These are phyloP conservation scores for Arctium lappa DNA, from an alignment of 129 eudicot genomes.

Conservation along the genomic window DNA sequence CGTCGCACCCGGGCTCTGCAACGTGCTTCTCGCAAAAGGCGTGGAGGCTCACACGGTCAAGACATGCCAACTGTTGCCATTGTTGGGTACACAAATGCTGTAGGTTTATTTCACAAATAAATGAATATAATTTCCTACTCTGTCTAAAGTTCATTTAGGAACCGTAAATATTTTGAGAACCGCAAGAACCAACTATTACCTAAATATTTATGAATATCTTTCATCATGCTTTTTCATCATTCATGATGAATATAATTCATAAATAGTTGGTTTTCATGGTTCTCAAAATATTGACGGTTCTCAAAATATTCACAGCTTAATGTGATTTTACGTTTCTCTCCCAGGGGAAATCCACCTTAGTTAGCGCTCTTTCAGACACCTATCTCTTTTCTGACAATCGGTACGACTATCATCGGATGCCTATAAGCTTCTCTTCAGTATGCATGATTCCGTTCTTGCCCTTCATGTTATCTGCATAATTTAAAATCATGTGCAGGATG, in stretches of 20 bases:
- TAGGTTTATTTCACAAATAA: slow-evolving; percentile 30
- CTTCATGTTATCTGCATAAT: background rate
- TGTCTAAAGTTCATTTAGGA: too few relatives aligned
- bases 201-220: background rate
- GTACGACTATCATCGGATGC: slow-evolving; percentile 28
- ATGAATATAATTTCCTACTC: background rate
- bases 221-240: background rate
- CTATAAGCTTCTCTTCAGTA: background rate
- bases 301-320: background rate
- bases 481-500: slow-evolving; percentile 47
- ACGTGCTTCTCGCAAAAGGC: slow-evolving; percentile 86
- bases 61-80: slow-evolving; percentile 85
- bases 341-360: slow-evolving; percentile 96
- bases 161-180: too few relatives aligned
- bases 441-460: background rate
- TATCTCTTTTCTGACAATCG: slow-evolving; percentile 86
- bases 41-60: slow-evolving; percentile 57
- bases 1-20: slow-evolving; percentile 96
- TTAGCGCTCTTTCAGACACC: slow-evolving; percentile 73
- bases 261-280: background rate
- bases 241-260: background rate
- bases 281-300: background rate
- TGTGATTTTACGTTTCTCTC: background rate
- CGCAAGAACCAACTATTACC: background rate
- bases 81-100: slow-evolving; percentile 99